These are phyloP conservation scores for Lachancea nothofagi DNA, from an alignment of 805 yeast species.

Conservation along the genomic window DNA sequence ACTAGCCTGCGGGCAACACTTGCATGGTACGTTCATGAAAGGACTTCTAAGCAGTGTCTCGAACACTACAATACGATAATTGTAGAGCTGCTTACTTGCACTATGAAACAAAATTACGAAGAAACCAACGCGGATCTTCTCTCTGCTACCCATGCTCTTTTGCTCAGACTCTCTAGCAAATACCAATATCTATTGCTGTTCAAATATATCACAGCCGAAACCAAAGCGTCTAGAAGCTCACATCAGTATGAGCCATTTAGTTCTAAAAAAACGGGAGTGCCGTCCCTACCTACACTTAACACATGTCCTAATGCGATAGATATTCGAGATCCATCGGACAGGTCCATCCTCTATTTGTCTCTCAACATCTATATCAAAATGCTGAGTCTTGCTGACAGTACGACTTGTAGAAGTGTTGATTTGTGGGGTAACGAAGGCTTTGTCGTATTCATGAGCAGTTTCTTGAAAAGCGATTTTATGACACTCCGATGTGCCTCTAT, in stretches of 20 bases:
- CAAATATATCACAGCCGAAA: conserved; percentile 16
- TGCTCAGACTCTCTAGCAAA: conserved; percentile 15
- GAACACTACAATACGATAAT: conserved; percentile 7
- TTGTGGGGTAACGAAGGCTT: conserved; percentile 18
- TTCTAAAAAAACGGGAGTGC: too few relatives aligned
- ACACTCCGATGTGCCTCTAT: conserved; percentile 22
- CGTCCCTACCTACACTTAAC: too few relatives aligned
- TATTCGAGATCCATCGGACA: conserved; percentile 20
- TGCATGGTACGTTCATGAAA: background rate
- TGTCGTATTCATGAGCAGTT: conserved; percentile 19
- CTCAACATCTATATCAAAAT: conserved; percentile 15
- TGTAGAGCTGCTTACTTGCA: conserved; percentile 16
- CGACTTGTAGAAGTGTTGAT: background rate
- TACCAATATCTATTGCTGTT: conserved; percentile 18
- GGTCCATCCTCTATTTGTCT: conserved; percentile 14
- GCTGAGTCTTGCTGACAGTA: background rate
- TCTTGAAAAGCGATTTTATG: conserved; percentile 21
- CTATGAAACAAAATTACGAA: conserved; percentile 8
- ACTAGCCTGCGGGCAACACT: conserved; percentile 1
- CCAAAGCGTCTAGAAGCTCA: conserved; percentile 1
- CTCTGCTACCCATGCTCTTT: conserved; percentile 11
- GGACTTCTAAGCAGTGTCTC: background rate
- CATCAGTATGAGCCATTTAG: conserved; percentile 15
- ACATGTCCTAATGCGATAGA: conserved; percentile 23
- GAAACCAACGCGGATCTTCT: conserved; percentile 3